Conservation (phyloP, 306 rosid genomes). For the Prunus salicina region DNA sequence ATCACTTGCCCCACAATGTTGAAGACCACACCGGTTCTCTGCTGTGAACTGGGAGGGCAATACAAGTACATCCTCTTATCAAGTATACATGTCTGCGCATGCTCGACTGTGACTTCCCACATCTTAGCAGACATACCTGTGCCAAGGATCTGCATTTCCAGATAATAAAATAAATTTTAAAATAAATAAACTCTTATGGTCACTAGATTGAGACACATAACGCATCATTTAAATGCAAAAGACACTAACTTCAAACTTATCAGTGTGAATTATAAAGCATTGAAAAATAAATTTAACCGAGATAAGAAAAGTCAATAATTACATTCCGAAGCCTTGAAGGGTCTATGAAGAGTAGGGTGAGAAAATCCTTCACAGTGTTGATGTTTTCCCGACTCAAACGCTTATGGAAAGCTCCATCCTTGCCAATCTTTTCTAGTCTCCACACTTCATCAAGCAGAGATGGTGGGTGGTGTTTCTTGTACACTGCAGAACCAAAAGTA, state of each 20-base stretch:
- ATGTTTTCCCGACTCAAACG: slow-evolving; percentile 74
- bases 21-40: slow-evolving; percentile 73
- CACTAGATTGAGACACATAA: not conserved
- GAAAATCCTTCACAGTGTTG: slow-evolving; percentile 76
- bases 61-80: slow-evolving; percentile 49
- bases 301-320: slow-evolving; percentile 27
- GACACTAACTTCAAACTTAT: not conserved
- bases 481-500: slow-evolving; percentile 56
- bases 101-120: slow-evolving; percentile 97
- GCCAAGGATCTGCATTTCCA: slow-evolving; percentile 67
- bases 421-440: slow-evolving; percentile 95
- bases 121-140: slow-evolving; percentile 98
- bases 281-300: not conserved
- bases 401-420: slow-evolving; percentile 97
- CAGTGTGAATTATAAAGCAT: not conserved
- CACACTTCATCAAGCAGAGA: slow-evolving; percentile 85
- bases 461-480: slow-evolving; percentile 99
- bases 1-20: slow-evolving; percentile 79
- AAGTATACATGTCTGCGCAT: slow-evolving; percentile 79
- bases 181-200: not conserved
- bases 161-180: not conserved
- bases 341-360: slow-evolving; percentile 67
- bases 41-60: slow-evolving; percentile 47
- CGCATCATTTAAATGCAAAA: slow-evolving; percentile 2
- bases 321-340: slow-evolving; percentile 84